Evolutionary conservation across 2,329 filamentous ascomycete genomes (phyloP).

Genomic region (Balansia obtecta): DNA sequence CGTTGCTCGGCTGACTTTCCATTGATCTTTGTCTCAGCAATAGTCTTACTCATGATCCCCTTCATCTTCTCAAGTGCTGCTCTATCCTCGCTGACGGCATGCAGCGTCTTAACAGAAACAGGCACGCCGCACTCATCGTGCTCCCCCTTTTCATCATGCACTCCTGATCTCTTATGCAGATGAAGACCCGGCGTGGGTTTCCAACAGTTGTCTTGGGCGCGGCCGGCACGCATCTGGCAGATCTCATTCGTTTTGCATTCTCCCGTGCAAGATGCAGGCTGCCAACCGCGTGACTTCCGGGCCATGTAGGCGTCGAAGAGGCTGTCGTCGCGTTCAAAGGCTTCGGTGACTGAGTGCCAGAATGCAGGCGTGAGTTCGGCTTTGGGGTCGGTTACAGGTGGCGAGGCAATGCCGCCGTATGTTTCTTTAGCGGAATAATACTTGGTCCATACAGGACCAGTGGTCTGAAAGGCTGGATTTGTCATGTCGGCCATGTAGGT

Average conservation of each 20-base stretch:
- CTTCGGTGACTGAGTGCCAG: constrained; percentile 44
- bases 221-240: constrained; percentile 38
- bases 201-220: constrained; percentile 40
- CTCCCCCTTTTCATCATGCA: constrained; percentile 8
- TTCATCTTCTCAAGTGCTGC: constrained; percentile 15
- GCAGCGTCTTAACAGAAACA: constrained; percentile 15
- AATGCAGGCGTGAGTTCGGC: constrained; percentile 42
- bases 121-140: constrained; percentile 20
- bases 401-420: constrained; percentile 34
- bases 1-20: not conserved
- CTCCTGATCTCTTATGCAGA: constrained; percentile 17
- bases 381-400: constrained; percentile 23
- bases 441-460: constrained; percentile 37
- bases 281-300: constrained; percentile 35
- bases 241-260: constrained; percentile 33
- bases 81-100: constrained; percentile 14
- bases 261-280: constrained; percentile 25
- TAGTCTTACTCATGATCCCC: constrained; percentile 6
- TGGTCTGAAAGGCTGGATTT: constrained; percentile 27
- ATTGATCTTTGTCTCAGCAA: constrained; percentile 1
- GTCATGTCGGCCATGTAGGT: constrained; percentile 42
- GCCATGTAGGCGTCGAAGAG: constrained; percentile 34
- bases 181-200: constrained; percentile 22
- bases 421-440: constrained; percentile 44
- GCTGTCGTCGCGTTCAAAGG: constrained; percentile 29